Base-by-base conservation (phyloP, 2,329 filamentous ascomycete genomes). In the Fusarium lyarnte region DNA sequence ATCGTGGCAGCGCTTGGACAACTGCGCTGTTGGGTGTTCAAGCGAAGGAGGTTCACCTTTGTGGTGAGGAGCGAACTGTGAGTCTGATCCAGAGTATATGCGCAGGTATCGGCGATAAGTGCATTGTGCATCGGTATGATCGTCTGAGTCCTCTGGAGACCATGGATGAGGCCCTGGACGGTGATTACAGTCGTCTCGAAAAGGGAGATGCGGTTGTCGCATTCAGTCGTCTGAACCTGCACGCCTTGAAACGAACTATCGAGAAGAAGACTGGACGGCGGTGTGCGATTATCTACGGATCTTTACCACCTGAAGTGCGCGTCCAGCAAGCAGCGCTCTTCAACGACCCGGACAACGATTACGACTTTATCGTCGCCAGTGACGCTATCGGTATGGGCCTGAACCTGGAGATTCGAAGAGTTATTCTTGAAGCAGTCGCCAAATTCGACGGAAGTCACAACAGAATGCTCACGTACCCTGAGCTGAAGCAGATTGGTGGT, bases 331-430 rank as follows among this genome's bases (percentile, higher is more conserved):
- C 96, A 2, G 90, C 90, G 21, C 86, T 98, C 0, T 99, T 99
- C 86, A 99, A 99, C 78, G 93, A 98, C 72, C 95, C 94, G 0
- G 83, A 97, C 79, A 99, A 97, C 79, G 95, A 98, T 66, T 99
- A 98, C 79, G 96, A 99, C 79, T 97, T 91, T 75, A 86, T 99
- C 10, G 95, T 96, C 31, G 96, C 97, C 13, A 98, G 94, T 76
- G 94, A 98, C 82, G 96, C 96, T 51, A 95, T 99, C 70, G 96
- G 96, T 41, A 98, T 99, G 95, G 96, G 97, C 2, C 85, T 99
- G 27, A 99, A 99, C 78, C 83, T 99, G 80, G 94, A 91, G 82
- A 94, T 98, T 79, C 96, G 94, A 79, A 92, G 97, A 31, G 89
- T 99, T 68, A 89, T 99, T 59, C 96, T 99, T 73, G 94, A 97